Evolutionary conservation across 352 stramenopile genomes (phyloP), one percentile per base, ranked within the genome.

Genomic region (Pilasporangium apinafurcum): DNA sequence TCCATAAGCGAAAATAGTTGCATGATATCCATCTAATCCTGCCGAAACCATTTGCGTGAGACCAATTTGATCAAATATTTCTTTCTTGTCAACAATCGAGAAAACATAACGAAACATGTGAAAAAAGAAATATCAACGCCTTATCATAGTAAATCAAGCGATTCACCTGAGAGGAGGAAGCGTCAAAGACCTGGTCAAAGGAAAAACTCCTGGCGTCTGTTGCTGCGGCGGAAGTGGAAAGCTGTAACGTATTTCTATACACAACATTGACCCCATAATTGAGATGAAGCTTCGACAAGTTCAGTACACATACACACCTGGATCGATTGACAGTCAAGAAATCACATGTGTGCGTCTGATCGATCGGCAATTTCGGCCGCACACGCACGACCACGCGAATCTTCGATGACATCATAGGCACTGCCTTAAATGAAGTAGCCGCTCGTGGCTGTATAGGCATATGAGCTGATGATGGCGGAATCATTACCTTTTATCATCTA

Each of bases 381-480:
- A 83, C 64, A 4, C 69, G 62, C 17, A 83, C 69, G 21, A 72
- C 63, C 18, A 83, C 69, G 18, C 65, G 69, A 37, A 83, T 83
- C 28, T 59, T 44, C 21, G 53, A 48, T 27, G 43, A 34, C 25
- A 33, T 16, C 8, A 42, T 37, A 24, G 32, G 22, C 16, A 21
- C 31, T 17, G 31, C 17, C 17, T 21, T 30, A 37, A 53, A 53
- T 10, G 36, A 30, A 9, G n/a, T 36, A 1, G 33, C 17, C 1
- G 16, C 8, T 31, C 33, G n/a, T 37, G 32, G n/a, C n/a, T n/a
- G n/a, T n/a, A n/a, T 2, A 12, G 32, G 16, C 39, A 18, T 21
- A 8, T 10, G 24, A 37, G 36, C 16, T 28, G 30, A 18, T n/a
- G n/a, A n/a, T 39, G 8, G 18, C 12, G 18, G 33, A 12, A 20